Evolutionary conservation across 345 rosid genomes (phyloP).

Genomic region (Lepidium sativum): DNA sequence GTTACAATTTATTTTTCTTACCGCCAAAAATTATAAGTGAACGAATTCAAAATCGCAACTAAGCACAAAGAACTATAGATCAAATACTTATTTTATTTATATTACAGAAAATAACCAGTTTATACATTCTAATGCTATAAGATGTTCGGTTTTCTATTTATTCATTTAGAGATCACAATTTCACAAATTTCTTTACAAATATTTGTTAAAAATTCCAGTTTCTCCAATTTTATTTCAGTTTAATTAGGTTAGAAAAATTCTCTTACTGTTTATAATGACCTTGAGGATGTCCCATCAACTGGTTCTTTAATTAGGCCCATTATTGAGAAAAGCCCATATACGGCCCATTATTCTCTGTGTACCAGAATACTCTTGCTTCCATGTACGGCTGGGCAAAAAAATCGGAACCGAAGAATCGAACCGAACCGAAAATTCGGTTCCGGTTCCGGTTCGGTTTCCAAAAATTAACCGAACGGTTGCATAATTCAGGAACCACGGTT

Average conservation of each 20-base stretch:
- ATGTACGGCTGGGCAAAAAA: too few species aligned
- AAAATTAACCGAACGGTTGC: too few species aligned
- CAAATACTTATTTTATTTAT: too few species aligned
- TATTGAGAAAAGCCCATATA: background rate
- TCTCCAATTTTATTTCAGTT: background rate
- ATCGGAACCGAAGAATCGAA: too few species aligned
- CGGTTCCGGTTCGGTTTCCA: too few species aligned
- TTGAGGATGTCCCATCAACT: too few species aligned
- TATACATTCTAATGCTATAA: background rate
- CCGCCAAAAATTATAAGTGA: conserved; percentile 14
- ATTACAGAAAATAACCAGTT: too few species aligned
- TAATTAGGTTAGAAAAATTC: background rate
- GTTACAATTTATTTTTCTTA: conserved; percentile 11
- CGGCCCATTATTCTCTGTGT: background rate
- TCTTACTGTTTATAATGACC: background rate
- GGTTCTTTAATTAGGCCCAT: too few species aligned
- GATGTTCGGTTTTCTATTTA: background rate
- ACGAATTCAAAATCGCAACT: conserved; percentile 19
- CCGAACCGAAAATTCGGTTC: too few species aligned
- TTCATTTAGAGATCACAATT: background rate
- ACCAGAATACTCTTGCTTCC: too few species aligned
- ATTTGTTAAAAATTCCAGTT: too few species aligned
- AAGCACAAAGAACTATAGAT: background rate
- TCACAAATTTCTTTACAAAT: background rate
- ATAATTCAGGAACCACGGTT: too few species aligned